A percentile compares a stretch with the other conserved stretches of the same genome.
phyloP scores from a whole-genome alignment of 192 early-diverging fungal genomes.

The Coemansia sp. region DNA sequence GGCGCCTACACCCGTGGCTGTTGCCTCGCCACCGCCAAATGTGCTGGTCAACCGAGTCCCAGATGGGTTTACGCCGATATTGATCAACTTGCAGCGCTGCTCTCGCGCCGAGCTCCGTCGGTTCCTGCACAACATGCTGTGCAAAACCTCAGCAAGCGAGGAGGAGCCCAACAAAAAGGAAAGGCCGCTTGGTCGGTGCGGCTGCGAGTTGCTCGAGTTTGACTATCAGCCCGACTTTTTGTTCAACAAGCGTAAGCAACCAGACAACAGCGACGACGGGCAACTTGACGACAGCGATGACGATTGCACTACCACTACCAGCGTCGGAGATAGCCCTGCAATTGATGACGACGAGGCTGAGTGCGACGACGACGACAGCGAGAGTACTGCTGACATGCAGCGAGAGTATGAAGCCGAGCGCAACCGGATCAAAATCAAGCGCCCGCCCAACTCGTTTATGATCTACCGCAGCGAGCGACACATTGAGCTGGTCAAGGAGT shows the following conservation, averaged over 20 bases:
- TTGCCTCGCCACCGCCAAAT: conserved; percentile 23
- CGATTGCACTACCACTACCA: neutral
- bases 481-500: conserved; percentile 46
- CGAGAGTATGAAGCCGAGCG: conserved; percentile 27
- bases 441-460: conserved; percentile 57
- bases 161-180: conserved; percentile 9
- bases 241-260: conserved; percentile 38
- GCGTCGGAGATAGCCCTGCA: neutral
- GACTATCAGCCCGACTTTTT: conserved; percentile 53
- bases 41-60: conserved; percentile 48
- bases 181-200: conserved; percentile 30
- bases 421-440: conserved; percentile 49
- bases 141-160: conserved; percentile 6
- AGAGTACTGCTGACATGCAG: conserved; percentile 1
- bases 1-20: conserved; percentile 29
- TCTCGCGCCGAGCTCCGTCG: conserved; percentile 38
- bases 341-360: conserved; percentile 6
- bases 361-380: neutral
- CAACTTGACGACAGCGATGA: conserved; percentile 7
- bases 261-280: conserved; percentile 11
- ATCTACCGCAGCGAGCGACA: conserved; percentile 51
- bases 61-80: conserved; percentile 39
- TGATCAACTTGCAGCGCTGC: conserved; percentile 45
- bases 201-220: conserved; percentile 51
- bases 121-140: conserved; percentile 47